Evolutionary conservation across 805 yeast species (phyloP).

Genomic region (Tetrapisispora arboricola): DNA sequence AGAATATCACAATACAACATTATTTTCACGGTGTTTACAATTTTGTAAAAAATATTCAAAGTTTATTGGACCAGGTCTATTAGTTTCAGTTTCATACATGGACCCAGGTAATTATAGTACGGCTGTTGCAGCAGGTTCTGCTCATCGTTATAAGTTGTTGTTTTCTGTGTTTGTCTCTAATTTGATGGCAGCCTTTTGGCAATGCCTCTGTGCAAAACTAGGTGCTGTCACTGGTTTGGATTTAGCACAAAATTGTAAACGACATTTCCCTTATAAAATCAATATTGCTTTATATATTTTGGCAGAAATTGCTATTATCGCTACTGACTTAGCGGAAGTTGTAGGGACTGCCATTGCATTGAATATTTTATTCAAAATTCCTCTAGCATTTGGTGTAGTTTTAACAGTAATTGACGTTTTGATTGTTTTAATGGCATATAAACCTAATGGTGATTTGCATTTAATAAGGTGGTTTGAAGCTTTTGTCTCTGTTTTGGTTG

Average conservation of each 20-base stretch:
- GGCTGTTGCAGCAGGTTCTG: conserved; percentile 89
- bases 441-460: conserved; percentile 71
- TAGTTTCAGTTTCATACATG: conserved; percentile 93
- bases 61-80: conserved; percentile 89
- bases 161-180: conserved; percentile 75
- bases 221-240: conserved; percentile 94
- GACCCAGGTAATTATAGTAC: conserved; percentile 97
- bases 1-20: neutral
- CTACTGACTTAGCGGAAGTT: conserved; percentile 94
- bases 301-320: conserved; percentile 86
- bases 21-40: conserved; percentile 4
- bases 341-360: conserved; percentile 95
- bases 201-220: conserved; percentile 71
- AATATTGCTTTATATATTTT: conserved; percentile 57
- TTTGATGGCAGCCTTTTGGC: conserved; percentile 78
- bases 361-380: conserved; percentile 71
- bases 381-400: conserved; percentile 73
- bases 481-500: conserved; percentile 66
- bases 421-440: conserved; percentile 76
- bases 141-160: conserved; percentile 65
- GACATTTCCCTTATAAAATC: conserved; percentile 53
- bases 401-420: conserved; percentile 80
- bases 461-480: conserved; percentile 73
- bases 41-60: conserved; percentile 39
- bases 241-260: conserved; percentile 77